Conservation (phyloP, 345 rosid genomes). For the Eucalyptus erythrocorys region DNA sequence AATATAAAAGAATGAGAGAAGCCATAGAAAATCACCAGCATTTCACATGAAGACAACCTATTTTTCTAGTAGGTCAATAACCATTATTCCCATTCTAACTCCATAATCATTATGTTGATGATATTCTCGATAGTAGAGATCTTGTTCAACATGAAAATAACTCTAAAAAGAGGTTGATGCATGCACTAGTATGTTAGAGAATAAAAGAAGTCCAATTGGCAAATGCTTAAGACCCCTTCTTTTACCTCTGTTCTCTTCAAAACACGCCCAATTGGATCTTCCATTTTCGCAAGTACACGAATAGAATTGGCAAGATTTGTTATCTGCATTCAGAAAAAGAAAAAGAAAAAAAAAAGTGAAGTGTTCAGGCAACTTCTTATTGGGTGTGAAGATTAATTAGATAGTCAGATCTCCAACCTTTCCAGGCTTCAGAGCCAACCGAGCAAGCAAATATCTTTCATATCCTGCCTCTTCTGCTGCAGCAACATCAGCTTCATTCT, state of each 20-base stretch:
- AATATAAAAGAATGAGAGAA: not conserved
- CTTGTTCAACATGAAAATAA: not conserved
- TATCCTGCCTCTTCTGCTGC: slow-evolving; percentile 69
- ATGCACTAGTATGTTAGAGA: not conserved
- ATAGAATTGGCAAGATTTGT: slow-evolving; percentile 63
- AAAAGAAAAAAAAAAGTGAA: not conserved
- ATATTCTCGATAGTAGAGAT: not conserved
- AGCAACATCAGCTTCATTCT: slow-evolving; percentile 81
- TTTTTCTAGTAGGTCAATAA: not conserved
- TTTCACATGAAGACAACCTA: not conserved
- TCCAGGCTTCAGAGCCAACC: slow-evolving; percentile 75
- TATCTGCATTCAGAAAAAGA: slow-evolving; percentile 31
- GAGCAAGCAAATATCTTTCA: slow-evolving; percentile 69
- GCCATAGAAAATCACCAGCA: not conserved
- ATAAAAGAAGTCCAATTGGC: not conserved
- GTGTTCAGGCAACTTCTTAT: not conserved
- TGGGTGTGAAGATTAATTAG: not conserved
- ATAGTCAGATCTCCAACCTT: slow-evolving; percentile 28
- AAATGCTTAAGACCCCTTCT: not conserved
- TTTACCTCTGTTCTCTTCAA: slow-evolving; percentile 86
- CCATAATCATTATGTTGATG: not conserved
- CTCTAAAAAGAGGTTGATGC: not conserved
- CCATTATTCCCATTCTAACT: not conserved
- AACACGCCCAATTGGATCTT: slow-evolving; percentile 82
- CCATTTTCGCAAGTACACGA: slow-evolving; percentile 88